Percentiles rank a stretch among this genome's conserved stretches.
Conservation (phyloP, 164 flowering plant genomes). For the Stephania cephalantha region DNA sequence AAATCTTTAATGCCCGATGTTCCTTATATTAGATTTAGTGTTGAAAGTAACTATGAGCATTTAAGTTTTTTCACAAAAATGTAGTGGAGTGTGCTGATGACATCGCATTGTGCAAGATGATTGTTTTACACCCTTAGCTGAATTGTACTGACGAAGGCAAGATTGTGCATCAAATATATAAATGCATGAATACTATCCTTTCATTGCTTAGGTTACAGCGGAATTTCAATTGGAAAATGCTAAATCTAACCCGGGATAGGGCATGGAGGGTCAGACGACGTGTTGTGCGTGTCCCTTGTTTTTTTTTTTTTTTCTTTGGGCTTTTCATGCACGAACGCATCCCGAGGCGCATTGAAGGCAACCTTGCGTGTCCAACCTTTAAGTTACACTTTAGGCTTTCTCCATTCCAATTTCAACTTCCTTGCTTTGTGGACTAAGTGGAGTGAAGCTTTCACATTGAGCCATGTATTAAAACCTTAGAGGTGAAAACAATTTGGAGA, state of each 20-base stretch:
- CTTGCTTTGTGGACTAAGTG: not conserved
- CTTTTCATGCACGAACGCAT: no score
- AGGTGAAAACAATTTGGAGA: not conserved
- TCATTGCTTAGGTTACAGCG: not conserved
- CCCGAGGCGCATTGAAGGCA: no score
- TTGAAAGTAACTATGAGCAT: not conserved
- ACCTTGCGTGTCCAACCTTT: no score
- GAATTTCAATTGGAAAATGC: not conserved
- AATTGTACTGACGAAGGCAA: not conserved
- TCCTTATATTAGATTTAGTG: not conserved
- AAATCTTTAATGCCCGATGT: no score
- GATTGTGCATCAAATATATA: not conserved
- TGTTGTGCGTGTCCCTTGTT: no score
- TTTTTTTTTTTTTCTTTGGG: no score
- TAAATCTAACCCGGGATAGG: no score
- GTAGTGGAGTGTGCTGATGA: not conserved
- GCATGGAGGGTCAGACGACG: no score
- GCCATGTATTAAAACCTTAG: not conserved
- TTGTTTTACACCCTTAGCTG: not conserved
- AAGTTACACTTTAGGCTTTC: no score
- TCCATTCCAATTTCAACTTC: no score
- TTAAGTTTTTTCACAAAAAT: not conserved
- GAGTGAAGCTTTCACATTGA: not conserved
- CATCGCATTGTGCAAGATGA: not conserved
- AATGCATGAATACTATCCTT: not conserved